phyloP scores from a whole-genome alignment of 2,329 filamentous ascomycete genomes.

The Acrocalymma vagum region DNA sequence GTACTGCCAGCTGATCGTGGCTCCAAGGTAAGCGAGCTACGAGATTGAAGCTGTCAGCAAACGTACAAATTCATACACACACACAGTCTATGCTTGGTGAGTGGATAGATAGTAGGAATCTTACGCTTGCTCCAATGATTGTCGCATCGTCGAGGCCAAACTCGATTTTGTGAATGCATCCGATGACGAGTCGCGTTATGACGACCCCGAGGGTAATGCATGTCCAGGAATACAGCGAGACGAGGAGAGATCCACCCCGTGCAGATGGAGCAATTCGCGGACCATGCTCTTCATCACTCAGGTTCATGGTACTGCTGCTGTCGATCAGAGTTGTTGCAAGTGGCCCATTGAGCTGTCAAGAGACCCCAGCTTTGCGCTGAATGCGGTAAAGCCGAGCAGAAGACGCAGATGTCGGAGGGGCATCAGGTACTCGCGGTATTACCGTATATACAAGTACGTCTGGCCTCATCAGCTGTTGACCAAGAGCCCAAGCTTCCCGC shows the following conservation, averaged over 20 bases:
- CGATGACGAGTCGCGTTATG: slow-evolving; percentile 20
- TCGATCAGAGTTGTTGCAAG: too few species aligned
- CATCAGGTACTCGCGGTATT: too few species aligned
- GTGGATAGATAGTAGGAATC: background rate
- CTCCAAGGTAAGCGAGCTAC: slow-evolving; percentile 21
- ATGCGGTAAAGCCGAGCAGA: too few species aligned
- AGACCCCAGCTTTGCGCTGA: too few species aligned
- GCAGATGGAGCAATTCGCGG: slow-evolving; percentile 14
- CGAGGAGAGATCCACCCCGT: slow-evolving; percentile 20
- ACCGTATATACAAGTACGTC: too few species aligned
- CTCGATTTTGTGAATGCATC: slow-evolving; percentile 17
- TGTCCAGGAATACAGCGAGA: slow-evolving; percentile 28
- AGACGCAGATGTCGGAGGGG: too few species aligned
- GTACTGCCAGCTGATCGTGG: slow-evolving; percentile 22
- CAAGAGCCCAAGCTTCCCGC: too few species aligned
- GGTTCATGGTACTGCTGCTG: slow-evolving; percentile 1
- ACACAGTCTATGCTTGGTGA: too few species aligned
- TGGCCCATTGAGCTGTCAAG: too few species aligned
- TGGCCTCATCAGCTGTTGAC: too few species aligned
- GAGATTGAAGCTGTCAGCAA: slow-evolving; percentile 3
- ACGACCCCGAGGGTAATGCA: slow-evolving; percentile 18
- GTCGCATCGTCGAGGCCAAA: slow-evolving; percentile 26
- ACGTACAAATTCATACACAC: too few species aligned
- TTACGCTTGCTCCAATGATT: slow-evolving; percentile 20
- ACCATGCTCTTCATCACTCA: slow-evolving; percentile 5